A percentile compares a stretch with the other conserved stretches of the same genome.
These are phyloP conservation scores for Coniochaeta ligniaria DNA, from an alignment of 2,329 filamentous ascomycete genomes.

Conservation along the genomic window DNA sequence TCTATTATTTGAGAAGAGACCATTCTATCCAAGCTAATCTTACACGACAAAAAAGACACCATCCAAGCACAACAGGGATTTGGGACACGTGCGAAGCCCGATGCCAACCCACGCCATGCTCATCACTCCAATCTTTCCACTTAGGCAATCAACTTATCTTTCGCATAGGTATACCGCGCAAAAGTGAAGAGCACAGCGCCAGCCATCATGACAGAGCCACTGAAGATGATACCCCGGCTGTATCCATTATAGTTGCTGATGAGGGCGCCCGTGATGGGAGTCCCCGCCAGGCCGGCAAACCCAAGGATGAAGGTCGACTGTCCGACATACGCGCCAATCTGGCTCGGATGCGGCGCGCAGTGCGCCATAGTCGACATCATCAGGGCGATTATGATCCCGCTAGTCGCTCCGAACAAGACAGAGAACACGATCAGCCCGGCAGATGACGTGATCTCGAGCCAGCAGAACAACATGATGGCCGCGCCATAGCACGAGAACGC, in stretches of 20 bases:
- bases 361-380: slow-evolving; percentile 9
- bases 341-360: slow-evolving; percentile 4
- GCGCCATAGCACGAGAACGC: slow-evolving; percentile 13
- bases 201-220: background rate
- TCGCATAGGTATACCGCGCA: slow-evolving; percentile 4
- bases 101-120: no score
- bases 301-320: slow-evolving; percentile 7
- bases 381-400: slow-evolving; percentile 7
- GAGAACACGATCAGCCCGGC: slow-evolving; percentile 5
- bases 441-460: slow-evolving; percentile 3
- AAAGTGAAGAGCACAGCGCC: slow-evolving; percentile 5
- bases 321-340: slow-evolving; percentile 9
- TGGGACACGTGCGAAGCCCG: no score
- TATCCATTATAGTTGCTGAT: slow-evolving; percentile 7
- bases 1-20: no score
- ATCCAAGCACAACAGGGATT: no score
- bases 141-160: slow-evolving; percentile 4
- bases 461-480: slow-evolving; percentile 6
- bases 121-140: no score
- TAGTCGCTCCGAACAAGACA: slow-evolving; percentile 6
- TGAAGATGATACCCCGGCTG: slow-evolving; percentile 4
- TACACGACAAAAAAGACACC: no score
- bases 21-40: no score
- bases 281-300: slow-evolving; percentile 16
- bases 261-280: slow-evolving; percentile 17